Percentiles rank a stretch among this genome's conserved stretches.
Conservation (phyloP, 202 grass and related monocot genomes). For the Saccharum hybrid region DNA sequence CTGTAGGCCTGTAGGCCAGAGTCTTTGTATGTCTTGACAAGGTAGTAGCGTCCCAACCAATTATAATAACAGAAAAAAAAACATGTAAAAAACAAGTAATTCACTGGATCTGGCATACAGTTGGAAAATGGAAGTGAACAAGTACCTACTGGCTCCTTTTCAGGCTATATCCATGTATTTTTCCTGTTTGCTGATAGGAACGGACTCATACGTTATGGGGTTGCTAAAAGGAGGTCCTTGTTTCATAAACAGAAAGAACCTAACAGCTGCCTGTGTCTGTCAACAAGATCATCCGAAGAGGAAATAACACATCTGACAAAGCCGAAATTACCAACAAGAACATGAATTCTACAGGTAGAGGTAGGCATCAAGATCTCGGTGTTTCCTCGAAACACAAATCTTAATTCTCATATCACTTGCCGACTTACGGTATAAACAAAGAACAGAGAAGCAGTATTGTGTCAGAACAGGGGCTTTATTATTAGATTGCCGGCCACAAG, state of each 20-base stretch:
- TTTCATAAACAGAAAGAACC: too few species aligned
- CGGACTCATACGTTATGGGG: too few species aligned
- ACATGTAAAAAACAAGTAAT: too few species aligned
- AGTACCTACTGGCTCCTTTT: too few species aligned
- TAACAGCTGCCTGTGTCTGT: too few species aligned
- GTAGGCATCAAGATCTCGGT: neutral
- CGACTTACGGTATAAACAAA: neutral
- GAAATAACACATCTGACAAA: neutral
- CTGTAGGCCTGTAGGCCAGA: too few species aligned
- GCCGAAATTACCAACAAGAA: neutral
- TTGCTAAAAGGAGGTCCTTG: too few species aligned
- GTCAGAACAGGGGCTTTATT: neutral
- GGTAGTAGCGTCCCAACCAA: constrained; percentile 2
- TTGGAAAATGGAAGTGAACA: too few species aligned
- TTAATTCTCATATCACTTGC: neutral
- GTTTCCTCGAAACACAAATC: neutral
- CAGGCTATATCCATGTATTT: too few species aligned
- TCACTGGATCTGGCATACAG: too few species aligned
- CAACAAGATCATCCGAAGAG: too few species aligned
- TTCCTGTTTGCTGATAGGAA: too few species aligned
- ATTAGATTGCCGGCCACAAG: neutral
- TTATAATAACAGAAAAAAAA: neutral
- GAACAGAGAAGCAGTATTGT: neutral
- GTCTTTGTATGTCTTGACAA: neutral
- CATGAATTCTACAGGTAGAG: neutral